Evolutionary conservation across 441 rosid species (phyloP).

Genomic region (Jatropha multifida): DNA sequence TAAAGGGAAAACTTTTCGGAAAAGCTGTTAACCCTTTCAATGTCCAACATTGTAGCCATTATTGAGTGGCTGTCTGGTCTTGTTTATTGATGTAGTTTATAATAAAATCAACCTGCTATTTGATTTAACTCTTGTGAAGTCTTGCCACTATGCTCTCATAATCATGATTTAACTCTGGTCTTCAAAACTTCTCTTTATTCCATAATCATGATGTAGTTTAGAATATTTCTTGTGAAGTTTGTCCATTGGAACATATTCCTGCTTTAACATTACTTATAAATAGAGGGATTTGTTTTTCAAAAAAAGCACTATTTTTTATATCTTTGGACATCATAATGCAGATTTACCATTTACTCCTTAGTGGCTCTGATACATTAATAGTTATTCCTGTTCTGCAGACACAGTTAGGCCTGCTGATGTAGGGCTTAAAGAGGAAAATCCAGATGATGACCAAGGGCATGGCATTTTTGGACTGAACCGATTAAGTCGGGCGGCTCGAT

Average conservation of each 20-base stretch:
- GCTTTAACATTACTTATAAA: not conserved
- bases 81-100: not conserved
- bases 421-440: conserved; percentile 65
- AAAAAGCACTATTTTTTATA: not conserved
- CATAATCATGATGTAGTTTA: not conserved
- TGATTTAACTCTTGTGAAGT: not conserved
- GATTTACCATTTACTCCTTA: conserved; percentile 3
- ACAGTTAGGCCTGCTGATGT: conserved; percentile 68
- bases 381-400: conserved; percentile 45
- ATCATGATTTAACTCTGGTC: too few species aligned
- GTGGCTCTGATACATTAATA: conserved; percentile 10
- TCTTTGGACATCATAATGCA: not conserved
- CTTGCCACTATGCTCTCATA: not conserved
- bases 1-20: not conserved
- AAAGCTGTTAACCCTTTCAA: not conserved
- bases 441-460: conserved; percentile 80
- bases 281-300: not conserved
- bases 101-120: not conserved
- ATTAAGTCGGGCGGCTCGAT: conserved; percentile 55
- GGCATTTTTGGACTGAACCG: conserved; percentile 56
- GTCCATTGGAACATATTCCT: not conserved
- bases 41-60: not conserved
- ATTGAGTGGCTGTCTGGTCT: not conserved
- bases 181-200: too few species aligned
- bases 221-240: not conserved